Percentiles rank a stretch among this genome's conserved stretches.
These are phyloP conservation scores for Lactarius akahatsu DNA, from an alignment of 768 basidiomycete genomes.

Conservation along the genomic window DNA sequence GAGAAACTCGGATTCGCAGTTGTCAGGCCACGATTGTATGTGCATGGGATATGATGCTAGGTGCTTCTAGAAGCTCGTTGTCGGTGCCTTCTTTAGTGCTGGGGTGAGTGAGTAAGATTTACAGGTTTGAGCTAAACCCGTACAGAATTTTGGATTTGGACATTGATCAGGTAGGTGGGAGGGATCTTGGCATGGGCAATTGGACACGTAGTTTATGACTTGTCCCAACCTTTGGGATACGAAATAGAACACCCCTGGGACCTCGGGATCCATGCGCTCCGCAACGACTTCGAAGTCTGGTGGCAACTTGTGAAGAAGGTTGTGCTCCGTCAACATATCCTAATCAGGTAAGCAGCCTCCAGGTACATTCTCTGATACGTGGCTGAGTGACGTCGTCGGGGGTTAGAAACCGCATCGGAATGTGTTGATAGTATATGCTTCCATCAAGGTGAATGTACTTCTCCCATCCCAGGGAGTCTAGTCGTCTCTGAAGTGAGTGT, in stretches of 20 bases:
- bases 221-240: constrained; percentile 3
- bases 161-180: constrained; percentile 8
- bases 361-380: constrained; percentile 11
- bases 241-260: constrained; percentile 16
- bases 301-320: constrained; percentile 12
- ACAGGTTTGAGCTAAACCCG: neutral
- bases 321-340: neutral
- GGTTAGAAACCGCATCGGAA: neutral
- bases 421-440: constrained; percentile 2
- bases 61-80: constrained; percentile 14
- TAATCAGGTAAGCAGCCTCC: neutral
- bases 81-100: constrained; percentile 8
- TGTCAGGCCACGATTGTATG: constrained; percentile 4
- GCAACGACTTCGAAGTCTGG: constrained; percentile 14
- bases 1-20: constrained; percentile 14
- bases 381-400: constrained; percentile 18
- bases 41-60: constrained; percentile 16
- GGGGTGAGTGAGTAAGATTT: neutral
- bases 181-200: constrained; percentile 6
- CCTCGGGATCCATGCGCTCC: constrained; percentile 19
- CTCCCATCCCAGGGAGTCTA: constrained; percentile 4
- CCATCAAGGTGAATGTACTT: constrained; percentile 14
- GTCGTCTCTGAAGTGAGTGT: constrained; percentile 1
- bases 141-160: constrained; percentile 8
- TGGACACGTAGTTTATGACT: constrained; percentile 16